These are phyloP conservation scores for Wickerhamiella kurtzmanii DNA, from an alignment of 805 yeast genomes.

Conservation along the genomic window DNA sequence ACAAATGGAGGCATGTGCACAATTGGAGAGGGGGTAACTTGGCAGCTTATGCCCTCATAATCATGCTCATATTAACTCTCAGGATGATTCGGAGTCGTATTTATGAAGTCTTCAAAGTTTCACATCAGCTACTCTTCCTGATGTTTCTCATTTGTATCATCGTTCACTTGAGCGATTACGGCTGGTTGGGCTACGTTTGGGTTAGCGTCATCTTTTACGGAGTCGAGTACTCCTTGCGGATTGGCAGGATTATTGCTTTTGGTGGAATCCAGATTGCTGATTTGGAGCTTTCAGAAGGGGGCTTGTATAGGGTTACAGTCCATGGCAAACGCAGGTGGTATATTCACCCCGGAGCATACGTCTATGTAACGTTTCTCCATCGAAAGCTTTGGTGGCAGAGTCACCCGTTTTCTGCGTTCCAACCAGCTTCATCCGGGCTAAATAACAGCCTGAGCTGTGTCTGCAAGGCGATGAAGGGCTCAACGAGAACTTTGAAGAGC, in stretches of 20 bases:
- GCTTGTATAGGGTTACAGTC: conserved; percentile 28
- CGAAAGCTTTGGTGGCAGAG: conserved; percentile 50
- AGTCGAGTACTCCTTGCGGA: conserved; percentile 46
- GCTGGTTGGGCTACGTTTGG: conserved; percentile 43
- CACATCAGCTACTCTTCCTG: conserved; percentile 29
- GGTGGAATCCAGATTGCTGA: conserved; percentile 33
- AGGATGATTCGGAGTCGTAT: conserved; percentile 35
- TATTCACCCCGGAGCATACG: conserved; percentile 44
- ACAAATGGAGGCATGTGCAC: conserved; percentile 22
- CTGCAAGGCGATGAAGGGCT: conserved; percentile 41
- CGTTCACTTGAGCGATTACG: conserved; percentile 47
- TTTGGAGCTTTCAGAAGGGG: conserved; percentile 18
- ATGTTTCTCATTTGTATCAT: conserved; percentile 25
- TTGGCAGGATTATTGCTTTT: conserved; percentile 39
- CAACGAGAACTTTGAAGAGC: conserved; percentile 32
- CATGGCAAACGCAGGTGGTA: conserved; percentile 34
- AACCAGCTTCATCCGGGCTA: conserved; percentile 23
- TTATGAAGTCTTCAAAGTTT: conserved; percentile 45
- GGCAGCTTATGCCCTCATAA: conserved; percentile 31
- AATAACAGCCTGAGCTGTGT: conserved; percentile 33
- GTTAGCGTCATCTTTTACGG: conserved; percentile 53
- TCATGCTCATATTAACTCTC: conserved; percentile 35
- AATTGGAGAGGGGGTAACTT: conserved; percentile 32
- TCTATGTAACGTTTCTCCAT: conserved; percentile 41
- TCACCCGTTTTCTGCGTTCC: conserved; percentile 50